phyloP scores from a whole-genome alignment of 345 rosid genomes.

The Brassica juncea region DNA sequence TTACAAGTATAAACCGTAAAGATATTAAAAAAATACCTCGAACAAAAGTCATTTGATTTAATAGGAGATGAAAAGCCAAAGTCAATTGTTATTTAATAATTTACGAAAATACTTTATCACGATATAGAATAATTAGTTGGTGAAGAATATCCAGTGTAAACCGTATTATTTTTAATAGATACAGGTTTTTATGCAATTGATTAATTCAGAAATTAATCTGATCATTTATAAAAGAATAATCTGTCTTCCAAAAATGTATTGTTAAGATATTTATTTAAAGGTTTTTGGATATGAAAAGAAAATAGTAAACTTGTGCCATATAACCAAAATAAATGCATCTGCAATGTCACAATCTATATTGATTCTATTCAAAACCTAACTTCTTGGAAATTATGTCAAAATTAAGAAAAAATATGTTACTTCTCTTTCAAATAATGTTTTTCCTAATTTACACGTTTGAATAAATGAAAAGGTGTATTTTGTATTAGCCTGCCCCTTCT shows the following conservation, averaged over 20 bases:
- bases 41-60: conserved; percentile 32
- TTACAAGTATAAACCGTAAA: neutral
- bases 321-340: neutral
- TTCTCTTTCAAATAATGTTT: neutral
- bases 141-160: conserved; percentile 29
- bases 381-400: neutral
- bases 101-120: conserved; percentile 24
- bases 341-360: conserved; percentile 8
- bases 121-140: neutral
- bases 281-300: neutral
- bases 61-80: conserved; percentile 3
- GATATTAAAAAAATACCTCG: neutral
- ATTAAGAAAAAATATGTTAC: neutral
- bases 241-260: neutral
- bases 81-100: conserved; percentile 28
- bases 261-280: neutral
- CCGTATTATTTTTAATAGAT: conserved; percentile 9
- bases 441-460: neutral
- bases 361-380: neutral
- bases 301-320: conserved; percentile 1
- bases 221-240: neutral
- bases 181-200: conserved; percentile 12
- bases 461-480: neutral
- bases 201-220: neutral
- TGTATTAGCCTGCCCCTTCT: neutral